Conservation (phyloP, 805 yeast genomes). For the Blastobotrys mokoenaii region DNA sequence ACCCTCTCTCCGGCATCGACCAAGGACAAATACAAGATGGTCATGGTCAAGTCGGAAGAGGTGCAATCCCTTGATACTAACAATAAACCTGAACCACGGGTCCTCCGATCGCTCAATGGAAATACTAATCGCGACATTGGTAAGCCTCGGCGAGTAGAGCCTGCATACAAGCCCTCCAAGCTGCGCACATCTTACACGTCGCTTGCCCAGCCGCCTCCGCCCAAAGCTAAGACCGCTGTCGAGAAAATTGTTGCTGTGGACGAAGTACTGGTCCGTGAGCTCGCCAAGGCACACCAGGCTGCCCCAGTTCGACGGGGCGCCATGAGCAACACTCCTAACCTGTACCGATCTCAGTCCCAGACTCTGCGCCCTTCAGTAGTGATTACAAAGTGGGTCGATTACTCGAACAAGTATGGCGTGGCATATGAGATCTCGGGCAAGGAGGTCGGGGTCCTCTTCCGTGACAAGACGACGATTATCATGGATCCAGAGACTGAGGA, state of each 20-base stretch:
- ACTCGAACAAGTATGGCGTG: conserved; percentile 90
- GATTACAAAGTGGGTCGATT: conserved; percentile 96
- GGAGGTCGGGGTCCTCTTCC: conserved; percentile 83
- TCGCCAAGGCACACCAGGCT: background rate
- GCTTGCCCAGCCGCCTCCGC: too few species aligned
- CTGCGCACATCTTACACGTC: too few species aligned
- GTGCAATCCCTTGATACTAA: background rate
- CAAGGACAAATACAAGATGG: conserved; percentile 63
- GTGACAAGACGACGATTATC: conserved; percentile 74
- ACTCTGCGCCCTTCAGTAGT: conserved; percentile 29
- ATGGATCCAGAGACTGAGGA: conserved; percentile 38
- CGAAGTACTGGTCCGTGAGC: background rate
- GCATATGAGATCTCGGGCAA: conserved; percentile 88
- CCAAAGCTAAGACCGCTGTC: too few species aligned
- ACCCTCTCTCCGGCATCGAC: conserved; percentile 92
- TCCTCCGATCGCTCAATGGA: too few species aligned
- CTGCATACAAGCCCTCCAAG: background rate
- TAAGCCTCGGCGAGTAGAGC: background rate
- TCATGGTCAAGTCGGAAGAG: conserved; percentile 19
- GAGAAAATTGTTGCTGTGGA: too few species aligned
- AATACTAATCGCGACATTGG: background rate
- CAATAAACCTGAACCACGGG: too few species aligned
- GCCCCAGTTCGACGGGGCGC: too few species aligned
- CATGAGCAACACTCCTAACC: too few species aligned
- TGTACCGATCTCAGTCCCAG: conserved; percentile 2